Conservation (phyloP, 495 filamentous ascomycete genomes). For the Tuber aestivum region DNA sequence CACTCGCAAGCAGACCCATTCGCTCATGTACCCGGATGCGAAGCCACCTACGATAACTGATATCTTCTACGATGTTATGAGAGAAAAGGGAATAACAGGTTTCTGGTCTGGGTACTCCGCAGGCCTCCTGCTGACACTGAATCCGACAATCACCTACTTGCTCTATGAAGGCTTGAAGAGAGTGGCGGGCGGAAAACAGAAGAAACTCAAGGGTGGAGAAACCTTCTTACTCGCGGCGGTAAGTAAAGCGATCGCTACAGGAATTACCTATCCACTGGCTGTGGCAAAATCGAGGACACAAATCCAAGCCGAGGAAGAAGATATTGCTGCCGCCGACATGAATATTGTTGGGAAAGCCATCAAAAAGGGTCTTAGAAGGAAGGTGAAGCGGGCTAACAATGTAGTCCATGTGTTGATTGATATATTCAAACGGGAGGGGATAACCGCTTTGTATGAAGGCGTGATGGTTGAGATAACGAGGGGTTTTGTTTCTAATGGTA, state of each 20-base stretch:
- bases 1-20: constrained; percentile 68
- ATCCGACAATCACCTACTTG: constrained; percentile 81
- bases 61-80: constrained; percentile 58
- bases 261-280: constrained; percentile 79
- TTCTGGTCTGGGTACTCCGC: constrained; percentile 93
- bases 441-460: constrained; percentile 68
- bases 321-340: background rate
- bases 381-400: constrained; percentile 30
- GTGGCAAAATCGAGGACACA: constrained; percentile 74
- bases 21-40: constrained; percentile 45
- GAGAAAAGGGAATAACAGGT: constrained; percentile 66
- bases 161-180: constrained; percentile 66
- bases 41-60: constrained; percentile 49
- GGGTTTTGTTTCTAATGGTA: constrained; percentile 73
- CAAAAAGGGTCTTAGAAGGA: constrained; percentile 17
- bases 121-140: constrained; percentile 70
- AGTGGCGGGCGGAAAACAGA: constrained; percentile 47
- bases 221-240: constrained; percentile 73
- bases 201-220: constrained; percentile 42
- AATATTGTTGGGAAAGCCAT: constrained; percentile 13
- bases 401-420: constrained; percentile 24
- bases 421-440: constrained; percentile 52
- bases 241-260: constrained; percentile 72
- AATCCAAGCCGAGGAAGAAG: constrained; percentile 44
- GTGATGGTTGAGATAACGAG: constrained; percentile 70